Evolutionary conservation across 148 eudicot species (phyloP).

Genomic region (Rhododendron simsii): DNA sequence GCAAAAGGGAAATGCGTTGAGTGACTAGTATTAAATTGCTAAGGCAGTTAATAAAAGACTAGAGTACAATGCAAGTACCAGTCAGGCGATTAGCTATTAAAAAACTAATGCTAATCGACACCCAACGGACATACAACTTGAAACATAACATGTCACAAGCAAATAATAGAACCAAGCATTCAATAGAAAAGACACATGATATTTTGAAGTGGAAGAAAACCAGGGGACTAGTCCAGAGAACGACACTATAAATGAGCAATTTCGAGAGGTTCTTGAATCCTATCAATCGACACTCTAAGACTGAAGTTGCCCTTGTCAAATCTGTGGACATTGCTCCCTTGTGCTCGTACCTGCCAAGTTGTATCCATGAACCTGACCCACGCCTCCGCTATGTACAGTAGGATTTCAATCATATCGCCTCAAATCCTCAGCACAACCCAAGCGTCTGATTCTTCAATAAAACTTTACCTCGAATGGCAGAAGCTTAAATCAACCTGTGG

Average conservation of each 20-base stretch:
- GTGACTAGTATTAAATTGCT: neutral
- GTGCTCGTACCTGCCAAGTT: neutral
- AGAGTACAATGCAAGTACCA: neutral
- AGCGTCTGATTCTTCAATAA: neutral
- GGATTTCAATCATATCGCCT: neutral
- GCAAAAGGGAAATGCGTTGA: neutral
- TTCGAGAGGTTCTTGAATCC: neutral
- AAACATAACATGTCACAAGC: neutral
- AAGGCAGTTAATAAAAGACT: neutral
- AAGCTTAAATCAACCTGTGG: neutral
- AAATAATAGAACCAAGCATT: neutral
- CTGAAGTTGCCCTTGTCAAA: neutral
- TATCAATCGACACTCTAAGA: neutral
- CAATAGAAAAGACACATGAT: neutral
- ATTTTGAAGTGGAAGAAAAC: neutral
- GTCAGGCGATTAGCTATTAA: neutral
- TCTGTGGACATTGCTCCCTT: neutral
- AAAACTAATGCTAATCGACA: neutral
- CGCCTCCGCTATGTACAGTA: neutral
- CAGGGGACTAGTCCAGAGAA: neutral
- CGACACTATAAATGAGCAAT: neutral
- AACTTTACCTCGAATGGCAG: neutral
- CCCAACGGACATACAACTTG: neutral
- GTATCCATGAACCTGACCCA: neutral
- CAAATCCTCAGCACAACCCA: neutral